These are phyloP conservation scores for Achlya hypogyna DNA, from an alignment of 352 stramenopile species.

Conservation along the genomic window DNA sequence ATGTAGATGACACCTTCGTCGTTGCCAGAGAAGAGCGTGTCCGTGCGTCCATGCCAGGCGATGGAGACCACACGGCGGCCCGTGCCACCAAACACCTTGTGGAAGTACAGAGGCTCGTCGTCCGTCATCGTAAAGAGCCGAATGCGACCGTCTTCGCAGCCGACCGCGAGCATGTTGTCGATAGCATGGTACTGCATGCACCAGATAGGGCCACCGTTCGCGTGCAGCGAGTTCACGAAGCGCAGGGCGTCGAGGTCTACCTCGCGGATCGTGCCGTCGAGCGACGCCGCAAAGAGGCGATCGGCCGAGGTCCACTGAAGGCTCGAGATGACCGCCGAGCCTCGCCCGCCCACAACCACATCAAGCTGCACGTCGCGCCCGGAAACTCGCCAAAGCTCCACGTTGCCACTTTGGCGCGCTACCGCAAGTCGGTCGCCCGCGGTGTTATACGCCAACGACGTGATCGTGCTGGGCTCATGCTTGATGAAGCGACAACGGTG, in stretches of 20 bases:
- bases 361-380: slow-evolving; percentile 61
- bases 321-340: slow-evolving; percentile 56
- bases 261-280: slow-evolving; percentile 75
- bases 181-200: slow-evolving; percentile 66
- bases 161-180: slow-evolving; percentile 59
- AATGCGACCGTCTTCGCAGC: slow-evolving; percentile 86
- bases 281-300: slow-evolving; percentile 56
- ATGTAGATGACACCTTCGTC: slow-evolving; percentile 82
- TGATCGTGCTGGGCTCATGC: slow-evolving; percentile 67
- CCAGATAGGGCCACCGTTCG: slow-evolving; percentile 84
- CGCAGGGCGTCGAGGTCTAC: slow-evolving; percentile 58
- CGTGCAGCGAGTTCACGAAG: slow-evolving; percentile 75
- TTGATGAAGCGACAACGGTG: slow-evolving; percentile 81
- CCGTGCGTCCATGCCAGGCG: slow-evolving; percentile 58
- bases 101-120: slow-evolving; percentile 66
- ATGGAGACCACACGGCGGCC: slow-evolving; percentile 71
- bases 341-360: slow-evolving; percentile 55
- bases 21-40: slow-evolving; percentile 79
- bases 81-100: slow-evolving; percentile 73
- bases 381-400: slow-evolving; percentile 64
- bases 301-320: slow-evolving; percentile 41
- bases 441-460: slow-evolving; percentile 51
- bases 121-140: slow-evolving; percentile 75
- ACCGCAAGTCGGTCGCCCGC: slow-evolving; percentile 54
- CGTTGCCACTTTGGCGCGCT: slow-evolving; percentile 63